These are phyloP conservation scores for Insectozyma bohioensis DNA, from an alignment of 1,139 yeast genomes.

Conservation along the genomic window DNA sequence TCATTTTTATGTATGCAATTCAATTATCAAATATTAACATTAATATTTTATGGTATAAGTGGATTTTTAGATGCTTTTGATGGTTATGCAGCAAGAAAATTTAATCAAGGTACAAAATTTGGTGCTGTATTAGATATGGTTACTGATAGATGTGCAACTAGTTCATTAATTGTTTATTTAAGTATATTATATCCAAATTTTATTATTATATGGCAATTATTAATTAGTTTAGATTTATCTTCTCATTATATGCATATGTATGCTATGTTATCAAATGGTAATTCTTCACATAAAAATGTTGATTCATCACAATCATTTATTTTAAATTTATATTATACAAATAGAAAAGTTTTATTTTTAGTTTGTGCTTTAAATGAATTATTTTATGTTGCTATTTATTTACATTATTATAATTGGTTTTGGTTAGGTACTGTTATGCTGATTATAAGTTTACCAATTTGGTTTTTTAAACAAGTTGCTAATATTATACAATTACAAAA, in stretches of 20 bases:
- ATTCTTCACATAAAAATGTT: conserved; percentile 81
- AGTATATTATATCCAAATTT: conserved; percentile 74
- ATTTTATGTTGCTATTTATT: conserved; percentile 86
- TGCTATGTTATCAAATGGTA: conserved; percentile 82
- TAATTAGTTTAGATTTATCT: conserved; percentile 86
- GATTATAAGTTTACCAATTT: conserved; percentile 73
- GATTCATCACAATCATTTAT: conserved; percentile 69
- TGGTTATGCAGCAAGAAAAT: conserved; percentile 91
- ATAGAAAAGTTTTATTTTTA: conserved; percentile 75
- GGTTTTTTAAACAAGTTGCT: conserved; percentile 88
- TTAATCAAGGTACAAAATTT: conserved; percentile 83
- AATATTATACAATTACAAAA: conserved; percentile 85
- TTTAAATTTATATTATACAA: conserved; percentile 82
- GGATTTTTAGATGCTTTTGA: conserved; percentile 95
- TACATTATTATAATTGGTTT: conserved; percentile 64
- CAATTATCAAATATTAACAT: conserved; percentile 76
- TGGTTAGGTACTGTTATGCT: conserved; percentile 70
- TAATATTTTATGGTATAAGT: conserved; percentile 77
- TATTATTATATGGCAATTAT: conserved; percentile 73
- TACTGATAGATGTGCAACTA: conserved; percentile 95
- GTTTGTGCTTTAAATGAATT: conserved; percentile 93
- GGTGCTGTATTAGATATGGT: conserved; percentile 99
- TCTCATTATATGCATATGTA: conserved; percentile 99
- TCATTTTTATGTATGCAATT: conserved; percentile 76
- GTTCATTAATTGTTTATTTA: conserved; percentile 82